These are phyloP conservation scores for Vanrija sp. DNA, from an alignment of 1,284 basidiomycete genomes.

Conservation along the genomic window DNA sequence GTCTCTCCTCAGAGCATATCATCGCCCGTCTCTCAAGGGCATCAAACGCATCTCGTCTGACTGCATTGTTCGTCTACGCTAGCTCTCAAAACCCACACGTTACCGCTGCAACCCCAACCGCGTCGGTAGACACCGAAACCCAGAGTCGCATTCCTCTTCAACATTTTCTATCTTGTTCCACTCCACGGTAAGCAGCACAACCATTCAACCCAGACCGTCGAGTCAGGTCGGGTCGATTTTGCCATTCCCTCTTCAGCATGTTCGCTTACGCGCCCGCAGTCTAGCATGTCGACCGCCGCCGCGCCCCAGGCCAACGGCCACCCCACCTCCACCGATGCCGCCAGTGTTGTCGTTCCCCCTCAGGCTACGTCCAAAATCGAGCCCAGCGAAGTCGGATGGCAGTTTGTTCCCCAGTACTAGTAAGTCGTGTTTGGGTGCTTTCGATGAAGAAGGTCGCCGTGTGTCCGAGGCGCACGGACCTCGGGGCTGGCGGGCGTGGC, in stretches of 20 bases:
- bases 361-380: slow-evolving; percentile 13
- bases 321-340: slow-evolving; percentile 20
- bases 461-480: not conserved
- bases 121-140: not conserved
- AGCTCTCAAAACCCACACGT: not conserved
- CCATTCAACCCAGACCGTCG: not conserved
- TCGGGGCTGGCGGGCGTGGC: not conserved
- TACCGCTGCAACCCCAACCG: no score
- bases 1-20: not conserved
- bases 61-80: not conserved
- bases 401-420: slow-evolving; percentile 95
- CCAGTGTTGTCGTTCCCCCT: not conserved
- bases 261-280: no score
- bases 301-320: slow-evolving; percentile 29
- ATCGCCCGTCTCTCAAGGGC: not conserved
- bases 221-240: no score
- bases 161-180: not conserved
- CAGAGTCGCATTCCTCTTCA: not conserved
- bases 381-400: slow-evolving; percentile 72
- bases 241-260: no score
- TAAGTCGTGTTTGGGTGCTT: slow-evolving; percentile 27
- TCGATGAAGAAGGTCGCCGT: not conserved
- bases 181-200: not conserved
- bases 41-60: not conserved
- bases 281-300: slow-evolving; percentile 28